These are phyloP conservation scores for Claviceps purpurea DNA, from an alignment of 2,329 filamentous ascomycete species.

Conservation along the genomic window DNA sequence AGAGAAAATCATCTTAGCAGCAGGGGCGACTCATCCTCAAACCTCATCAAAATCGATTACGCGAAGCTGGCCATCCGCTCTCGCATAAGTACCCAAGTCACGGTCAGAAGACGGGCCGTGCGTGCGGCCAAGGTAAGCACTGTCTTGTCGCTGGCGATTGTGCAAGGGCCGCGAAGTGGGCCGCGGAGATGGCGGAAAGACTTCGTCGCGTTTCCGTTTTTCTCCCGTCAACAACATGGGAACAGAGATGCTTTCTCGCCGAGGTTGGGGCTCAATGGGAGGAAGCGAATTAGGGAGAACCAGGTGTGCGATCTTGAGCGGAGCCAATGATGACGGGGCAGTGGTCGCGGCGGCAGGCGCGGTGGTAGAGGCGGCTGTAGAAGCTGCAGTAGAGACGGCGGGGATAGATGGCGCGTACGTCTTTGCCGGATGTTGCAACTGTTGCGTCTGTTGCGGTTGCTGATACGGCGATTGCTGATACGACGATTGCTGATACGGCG, in stretches of 20 bases:
- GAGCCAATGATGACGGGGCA: conserved; percentile 17
- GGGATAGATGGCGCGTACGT: background rate
- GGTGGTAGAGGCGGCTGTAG: conserved; percentile 9
- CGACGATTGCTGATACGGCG: too few relatives aligned
- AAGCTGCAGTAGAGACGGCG: conserved; percentile 7
- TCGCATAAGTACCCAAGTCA: conserved; percentile 20
- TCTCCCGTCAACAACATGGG: conserved; percentile 17
- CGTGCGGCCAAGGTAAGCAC: conserved; percentile 15
- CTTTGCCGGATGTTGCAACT: background rate
- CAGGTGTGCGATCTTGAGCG: conserved; percentile 23
- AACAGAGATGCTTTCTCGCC: conserved; percentile 8
- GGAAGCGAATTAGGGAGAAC: conserved; percentile 18
- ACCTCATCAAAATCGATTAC: conserved; percentile 16
- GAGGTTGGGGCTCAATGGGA: conserved; percentile 21
- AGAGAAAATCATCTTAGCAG: background rate
- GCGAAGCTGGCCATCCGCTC: conserved; percentile 21
- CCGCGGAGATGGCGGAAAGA: conserved; percentile 15
- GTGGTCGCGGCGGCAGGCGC: conserved; percentile 6
- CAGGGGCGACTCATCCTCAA: background rate
- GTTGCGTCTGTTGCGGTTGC: background rate
- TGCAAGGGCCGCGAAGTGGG: conserved; percentile 15
- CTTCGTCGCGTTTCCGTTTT: conserved; percentile 24
- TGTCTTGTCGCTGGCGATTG: conserved; percentile 25
- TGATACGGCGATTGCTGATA: too few relatives aligned
- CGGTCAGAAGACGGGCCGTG: conserved; percentile 16